phyloP scores from a whole-genome alignment of 371 early-diverging fungal species.

The Apophysomyces variabilis region DNA sequence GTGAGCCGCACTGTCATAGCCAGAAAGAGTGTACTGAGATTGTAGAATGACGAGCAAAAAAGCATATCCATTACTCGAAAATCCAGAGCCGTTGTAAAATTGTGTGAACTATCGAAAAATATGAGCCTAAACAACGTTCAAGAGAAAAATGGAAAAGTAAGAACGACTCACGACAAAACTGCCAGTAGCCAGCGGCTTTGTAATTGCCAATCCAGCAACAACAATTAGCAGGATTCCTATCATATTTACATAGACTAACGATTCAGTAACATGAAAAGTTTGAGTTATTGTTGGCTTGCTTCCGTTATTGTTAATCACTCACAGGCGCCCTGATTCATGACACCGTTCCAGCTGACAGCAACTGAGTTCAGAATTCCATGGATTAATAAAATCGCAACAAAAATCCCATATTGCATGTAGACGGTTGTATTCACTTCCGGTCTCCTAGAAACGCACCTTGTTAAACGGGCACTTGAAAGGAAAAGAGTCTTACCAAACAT shows the following conservation, averaged over 20 bases:
- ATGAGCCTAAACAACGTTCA: slow-evolving; percentile 2
- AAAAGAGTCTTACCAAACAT: slow-evolving; percentile 42
- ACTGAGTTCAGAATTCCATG: slow-evolving; percentile 60
- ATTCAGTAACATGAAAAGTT: background rate
- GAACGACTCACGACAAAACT: slow-evolving; percentile 34
- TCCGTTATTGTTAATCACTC: slow-evolving; percentile 18
- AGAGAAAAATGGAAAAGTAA: background rate
- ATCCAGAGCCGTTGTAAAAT: slow-evolving; percentile 61
- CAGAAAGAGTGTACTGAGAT: slow-evolving; percentile 69
- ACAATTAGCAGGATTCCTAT: slow-evolving; percentile 59
- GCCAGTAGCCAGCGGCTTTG: slow-evolving; percentile 42
- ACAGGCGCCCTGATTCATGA: slow-evolving; percentile 58
- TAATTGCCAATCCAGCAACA: slow-evolving; percentile 53
- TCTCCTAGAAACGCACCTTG: slow-evolving; percentile 27
- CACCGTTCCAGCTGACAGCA: slow-evolving; percentile 54
- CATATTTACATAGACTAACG: slow-evolving; percentile 52
- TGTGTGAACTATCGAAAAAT: slow-evolving; percentile 40
- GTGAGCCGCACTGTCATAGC: slow-evolving; percentile 77
- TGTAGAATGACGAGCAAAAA: slow-evolving; percentile 62
- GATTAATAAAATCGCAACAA: slow-evolving; percentile 47
- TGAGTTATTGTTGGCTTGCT: background rate
- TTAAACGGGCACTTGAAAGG: slow-evolving; percentile 11
- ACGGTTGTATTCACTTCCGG: slow-evolving; percentile 41
- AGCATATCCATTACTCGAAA: slow-evolving; percentile 50
- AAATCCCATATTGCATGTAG: slow-evolving; percentile 57